Conservation (phyloP, 495 filamentous ascomycete species). For the Emericellopsis terricola region DNA sequence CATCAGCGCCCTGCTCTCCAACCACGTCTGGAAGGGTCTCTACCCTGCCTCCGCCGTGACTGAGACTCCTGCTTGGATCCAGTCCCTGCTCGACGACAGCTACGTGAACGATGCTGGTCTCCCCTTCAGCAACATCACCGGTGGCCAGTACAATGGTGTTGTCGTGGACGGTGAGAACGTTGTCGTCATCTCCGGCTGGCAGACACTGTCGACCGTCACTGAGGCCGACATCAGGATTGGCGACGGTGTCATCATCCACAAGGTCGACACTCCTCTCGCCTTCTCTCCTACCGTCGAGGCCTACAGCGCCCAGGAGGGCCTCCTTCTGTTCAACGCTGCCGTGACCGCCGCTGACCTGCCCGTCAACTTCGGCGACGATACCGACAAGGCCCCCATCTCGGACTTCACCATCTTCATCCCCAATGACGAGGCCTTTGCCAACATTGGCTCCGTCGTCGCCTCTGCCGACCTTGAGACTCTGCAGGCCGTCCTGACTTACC, state of each 20-base stretch:
- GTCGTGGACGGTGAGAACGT: constrained; percentile 13
- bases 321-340: neutral
- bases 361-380: neutral
- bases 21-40: constrained; percentile 46
- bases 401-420: constrained; percentile 48
- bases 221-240: neutral
- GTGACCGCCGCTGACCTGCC: neutral
- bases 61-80: constrained; percentile 30
- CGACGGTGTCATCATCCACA: neutral
- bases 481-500: constrained; percentile 33
- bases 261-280: neutral
- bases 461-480: constrained; percentile 30
- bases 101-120: too few relatives aligned
- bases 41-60: constrained; percentile 22
- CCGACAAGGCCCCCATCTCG: too few relatives aligned
- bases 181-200: constrained; percentile 20
- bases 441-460: constrained; percentile 31
- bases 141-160: constrained; percentile 20
- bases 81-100: constrained; percentile 32
- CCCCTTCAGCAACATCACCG: constrained; percentile 26
- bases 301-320: neutral
- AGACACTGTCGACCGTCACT: constrained; percentile 13
- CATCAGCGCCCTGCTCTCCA: constrained; percentile 34
- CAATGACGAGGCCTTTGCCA: constrained; percentile 42
- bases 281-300: neutral